A percentile compares a stretch with the other conserved stretches of the same genome.
phyloP scores from a whole-genome alignment of 1,284 basidiomycete genomes.

The Apiotrichum montevideense region DNA sequence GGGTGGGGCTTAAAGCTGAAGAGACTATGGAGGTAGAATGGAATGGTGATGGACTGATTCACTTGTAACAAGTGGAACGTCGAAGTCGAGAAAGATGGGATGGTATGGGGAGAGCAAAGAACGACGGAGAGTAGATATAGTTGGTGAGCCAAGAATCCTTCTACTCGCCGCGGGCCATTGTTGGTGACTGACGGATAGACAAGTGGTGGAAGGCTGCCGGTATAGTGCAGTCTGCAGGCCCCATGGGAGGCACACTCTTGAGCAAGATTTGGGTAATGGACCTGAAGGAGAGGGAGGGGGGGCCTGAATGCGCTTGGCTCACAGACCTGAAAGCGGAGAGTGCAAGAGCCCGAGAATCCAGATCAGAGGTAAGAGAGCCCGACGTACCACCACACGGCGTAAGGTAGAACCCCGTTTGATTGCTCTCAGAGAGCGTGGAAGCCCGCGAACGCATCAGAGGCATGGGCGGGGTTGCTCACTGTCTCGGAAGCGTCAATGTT shows the following conservation, averaged over 20 bases:
- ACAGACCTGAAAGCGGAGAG: background rate
- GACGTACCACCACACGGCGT: background rate
- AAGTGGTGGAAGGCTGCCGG: background rate
- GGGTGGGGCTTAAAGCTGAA: background rate
- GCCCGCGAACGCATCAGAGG: too few relatives aligned
- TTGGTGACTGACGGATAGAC: background rate
- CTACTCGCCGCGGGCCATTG: too few relatives aligned
- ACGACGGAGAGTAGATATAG: background rate
- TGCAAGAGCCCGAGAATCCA: background rate
- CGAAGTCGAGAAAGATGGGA: background rate
- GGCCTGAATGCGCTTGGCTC: background rate
- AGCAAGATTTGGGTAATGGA: too few relatives aligned
- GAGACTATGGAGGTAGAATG: background rate
- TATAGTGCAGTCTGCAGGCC: too few relatives aligned
- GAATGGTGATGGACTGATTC: background rate
- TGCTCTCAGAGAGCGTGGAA: too few relatives aligned
- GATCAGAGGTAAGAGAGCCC: background rate
- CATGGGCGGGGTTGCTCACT: background rate
- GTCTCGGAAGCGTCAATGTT: slow-evolving; percentile 1
- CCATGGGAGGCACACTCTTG: too few relatives aligned
- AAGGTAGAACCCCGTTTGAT: too few relatives aligned
- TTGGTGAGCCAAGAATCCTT: background rate
- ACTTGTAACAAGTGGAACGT: background rate
- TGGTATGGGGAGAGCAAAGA: background rate
- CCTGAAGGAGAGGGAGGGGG: too few relatives aligned